These are phyloP conservation scores for Sporobolus alterniflorus DNA, from an alignment of 202 grass and related monocot genomes.

Conservation along the genomic window DNA sequence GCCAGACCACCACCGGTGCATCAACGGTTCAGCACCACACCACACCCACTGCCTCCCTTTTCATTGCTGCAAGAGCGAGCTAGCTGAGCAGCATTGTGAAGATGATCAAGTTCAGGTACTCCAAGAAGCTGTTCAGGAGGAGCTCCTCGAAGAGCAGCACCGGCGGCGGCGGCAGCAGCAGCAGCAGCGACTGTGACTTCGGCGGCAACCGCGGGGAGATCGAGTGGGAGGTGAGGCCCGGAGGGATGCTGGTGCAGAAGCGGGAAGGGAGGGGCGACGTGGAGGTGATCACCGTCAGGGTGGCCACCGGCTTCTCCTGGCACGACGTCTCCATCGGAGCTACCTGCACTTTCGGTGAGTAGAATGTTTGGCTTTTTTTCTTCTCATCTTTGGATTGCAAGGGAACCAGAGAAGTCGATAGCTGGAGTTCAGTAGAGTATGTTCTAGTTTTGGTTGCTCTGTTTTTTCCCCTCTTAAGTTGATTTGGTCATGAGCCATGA, in stretches of 20 bases:
- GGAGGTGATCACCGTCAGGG: slow-evolving; percentile 69
- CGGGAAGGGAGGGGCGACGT: slow-evolving; percentile 49
- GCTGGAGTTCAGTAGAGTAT: too few relatives aligned
- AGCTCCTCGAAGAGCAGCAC: slow-evolving; percentile 66
- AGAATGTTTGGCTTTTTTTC: neutral
- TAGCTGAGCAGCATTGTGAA: neutral
- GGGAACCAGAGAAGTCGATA: too few relatives aligned
- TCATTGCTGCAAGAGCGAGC: neutral
- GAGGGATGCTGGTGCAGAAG: slow-evolving; percentile 94
- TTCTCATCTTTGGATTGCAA: too few relatives aligned
- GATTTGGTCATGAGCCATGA: neutral
- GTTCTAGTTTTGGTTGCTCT: neutral
- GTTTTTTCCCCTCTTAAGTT: neutral
- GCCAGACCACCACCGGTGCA: neutral
- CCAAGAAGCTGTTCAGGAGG: slow-evolving; percentile 92
- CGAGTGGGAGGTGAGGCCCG: slow-evolving; percentile 85
- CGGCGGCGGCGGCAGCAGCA: slow-evolving; percentile 36
- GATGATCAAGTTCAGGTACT: slow-evolving; percentile 82
- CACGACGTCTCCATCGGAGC: slow-evolving; percentile 79
- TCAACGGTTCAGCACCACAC: neutral
- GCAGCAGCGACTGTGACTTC: slow-evolving; percentile 16
- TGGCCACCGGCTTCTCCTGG: slow-evolving; percentile 70
- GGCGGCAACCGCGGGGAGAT: slow-evolving; percentile 48
- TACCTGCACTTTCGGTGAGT: slow-evolving; percentile 84
- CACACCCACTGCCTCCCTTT: neutral